A percentile compares a stretch with the other conserved stretches of the same genome.
phyloP scores from a whole-genome alignment of 306 rosid genomes.

The Bauhinia variegata region DNA sequence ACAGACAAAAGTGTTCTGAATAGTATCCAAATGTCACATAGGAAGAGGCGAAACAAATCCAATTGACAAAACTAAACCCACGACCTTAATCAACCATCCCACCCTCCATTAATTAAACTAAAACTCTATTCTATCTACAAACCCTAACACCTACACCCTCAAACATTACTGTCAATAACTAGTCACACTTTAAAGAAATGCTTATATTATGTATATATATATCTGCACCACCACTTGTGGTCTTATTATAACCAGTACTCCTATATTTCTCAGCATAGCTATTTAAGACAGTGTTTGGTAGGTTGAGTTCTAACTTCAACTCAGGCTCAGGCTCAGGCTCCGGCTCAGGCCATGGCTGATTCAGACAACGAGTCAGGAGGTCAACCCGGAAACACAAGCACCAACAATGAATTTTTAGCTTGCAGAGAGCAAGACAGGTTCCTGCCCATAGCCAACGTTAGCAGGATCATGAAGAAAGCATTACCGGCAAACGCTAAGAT shows the following conservation, averaged over 20 bases:
- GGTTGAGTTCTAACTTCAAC: no score
- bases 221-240: no score
- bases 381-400: constrained; percentile 34
- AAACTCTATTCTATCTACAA: neutral
- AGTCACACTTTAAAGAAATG: no score
- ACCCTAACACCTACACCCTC: constrained; percentile 6
- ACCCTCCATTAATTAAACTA: neutral
- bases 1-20: neutral
- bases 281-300: neutral
- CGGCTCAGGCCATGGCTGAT: constrained; percentile 57
- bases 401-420: constrained; percentile 20
- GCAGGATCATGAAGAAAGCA: constrained; percentile 67
- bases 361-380: constrained; percentile 68
- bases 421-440: constrained; percentile 60
- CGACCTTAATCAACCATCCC: neutral
- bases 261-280: no score
- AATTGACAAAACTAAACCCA: neutral
- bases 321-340: no score
- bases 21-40: constrained; percentile 20
- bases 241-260: no score
- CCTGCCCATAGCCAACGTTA: constrained; percentile 65
- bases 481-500: constrained; percentile 65
- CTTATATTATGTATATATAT: no score
- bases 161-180: no score
- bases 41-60: neutral